Conservation (phyloP, 164 flowering plant species). For the Vitis riparia region DNA sequence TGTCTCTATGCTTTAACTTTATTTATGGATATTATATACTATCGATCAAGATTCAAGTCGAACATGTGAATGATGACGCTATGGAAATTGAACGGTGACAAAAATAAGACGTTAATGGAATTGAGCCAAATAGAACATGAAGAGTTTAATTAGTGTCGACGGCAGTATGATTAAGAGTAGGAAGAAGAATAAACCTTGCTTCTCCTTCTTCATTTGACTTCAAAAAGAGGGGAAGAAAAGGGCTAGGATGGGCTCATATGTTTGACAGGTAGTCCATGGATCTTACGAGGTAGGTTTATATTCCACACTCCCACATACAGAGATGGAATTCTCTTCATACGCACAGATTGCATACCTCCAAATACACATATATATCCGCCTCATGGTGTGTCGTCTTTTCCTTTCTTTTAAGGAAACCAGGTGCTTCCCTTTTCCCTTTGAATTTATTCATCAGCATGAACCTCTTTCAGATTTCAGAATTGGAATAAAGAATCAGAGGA, state of each 20-base stretch:
- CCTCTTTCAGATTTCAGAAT: constrained; percentile 13
- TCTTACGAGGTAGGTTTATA: not conserved
- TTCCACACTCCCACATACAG: not conserved
- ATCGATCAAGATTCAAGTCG: too few species aligned
- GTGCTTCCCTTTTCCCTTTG: constrained; percentile 2
- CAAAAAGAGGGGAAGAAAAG: constrained; percentile 2
- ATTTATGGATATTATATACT: too few species aligned
- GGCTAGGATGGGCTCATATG: not conserved
- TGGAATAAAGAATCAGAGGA: constrained; percentile 14
- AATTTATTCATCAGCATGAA: constrained; percentile 5
- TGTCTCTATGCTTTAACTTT: too few species aligned
- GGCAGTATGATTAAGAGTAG: not conserved
- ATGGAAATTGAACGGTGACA: too few species aligned
- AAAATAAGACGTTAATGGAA: not conserved
- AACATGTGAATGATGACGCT: too few species aligned
- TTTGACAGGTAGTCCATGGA: constrained; percentile 21
- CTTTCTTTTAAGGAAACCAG: constrained; percentile 11
- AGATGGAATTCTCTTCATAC: too few species aligned
- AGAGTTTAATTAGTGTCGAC: not conserved
- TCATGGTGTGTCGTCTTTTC: not conserved
- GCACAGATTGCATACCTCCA: constrained; percentile 6
- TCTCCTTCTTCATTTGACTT: constrained; percentile 16
- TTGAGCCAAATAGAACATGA: not conserved
- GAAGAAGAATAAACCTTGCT: not conserved
- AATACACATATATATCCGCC: not conserved